A percentile compares a stretch with the other conserved stretches of the same genome.
Conservation (phyloP, 1,139 yeast species). For the Suhomyces terraborum region DNA sequence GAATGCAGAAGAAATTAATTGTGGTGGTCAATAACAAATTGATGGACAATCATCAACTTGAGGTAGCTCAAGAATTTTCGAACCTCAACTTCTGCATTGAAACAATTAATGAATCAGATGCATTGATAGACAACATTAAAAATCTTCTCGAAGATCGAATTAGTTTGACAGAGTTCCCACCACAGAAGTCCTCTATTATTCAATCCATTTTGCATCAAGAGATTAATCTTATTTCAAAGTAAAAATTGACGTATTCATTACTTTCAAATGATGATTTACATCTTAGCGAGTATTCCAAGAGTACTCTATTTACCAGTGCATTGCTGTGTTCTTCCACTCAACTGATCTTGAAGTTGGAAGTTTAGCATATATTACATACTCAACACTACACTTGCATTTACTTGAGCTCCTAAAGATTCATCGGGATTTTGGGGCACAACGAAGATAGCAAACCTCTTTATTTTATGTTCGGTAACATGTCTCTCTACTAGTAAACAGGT, state of each 20-base stretch:
- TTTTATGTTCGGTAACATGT: no score
- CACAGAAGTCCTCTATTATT: slow-evolving; percentile 8
- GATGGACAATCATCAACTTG: slow-evolving; percentile 87
- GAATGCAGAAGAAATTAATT: slow-evolving; percentile 57
- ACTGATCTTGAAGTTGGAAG: no score
- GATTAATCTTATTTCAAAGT: background rate
- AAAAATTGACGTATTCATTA: background rate
- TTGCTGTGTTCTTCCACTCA: no score
- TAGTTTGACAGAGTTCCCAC: slow-evolving; percentile 9
- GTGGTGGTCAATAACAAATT: slow-evolving; percentile 70
- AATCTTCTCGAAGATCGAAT: background rate
- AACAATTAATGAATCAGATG: slow-evolving; percentile 1
- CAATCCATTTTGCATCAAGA: slow-evolving; percentile 15
- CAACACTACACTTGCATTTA: no score
- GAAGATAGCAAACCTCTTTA: no score
- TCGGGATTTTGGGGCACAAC: no score
- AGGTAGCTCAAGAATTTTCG: slow-evolving; percentile 66
- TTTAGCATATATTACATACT: no score
- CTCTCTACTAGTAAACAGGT: no score
- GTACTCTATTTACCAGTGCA: no score
- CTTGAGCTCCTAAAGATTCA: no score
- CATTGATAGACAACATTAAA: slow-evolving; percentile 1
- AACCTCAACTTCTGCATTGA: slow-evolving; percentile 17
- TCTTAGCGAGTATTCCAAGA: no score
- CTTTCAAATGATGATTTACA: no score